Evolutionary conservation across 257 asterid species (phyloP), one percentile per base, ranked within the genome.

Genomic region (Ligustrum vulgare): DNA sequence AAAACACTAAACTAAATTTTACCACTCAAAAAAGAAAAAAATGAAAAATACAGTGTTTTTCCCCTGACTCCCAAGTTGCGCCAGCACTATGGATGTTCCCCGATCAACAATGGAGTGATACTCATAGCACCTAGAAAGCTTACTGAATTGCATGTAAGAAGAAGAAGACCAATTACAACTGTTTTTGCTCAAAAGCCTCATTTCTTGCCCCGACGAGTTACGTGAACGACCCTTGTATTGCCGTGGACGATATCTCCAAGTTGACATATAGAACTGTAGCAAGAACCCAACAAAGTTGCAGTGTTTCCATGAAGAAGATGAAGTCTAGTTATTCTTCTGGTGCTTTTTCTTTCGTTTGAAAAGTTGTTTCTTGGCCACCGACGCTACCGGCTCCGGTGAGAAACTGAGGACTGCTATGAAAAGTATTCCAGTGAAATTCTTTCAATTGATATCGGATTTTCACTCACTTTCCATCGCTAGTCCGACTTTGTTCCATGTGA

Each of bases 71-170:
- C n/a, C n/a, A n/a, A n/a, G n/a, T n/a, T n/a, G n/a, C n/a, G n/a
- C n/a, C n/a, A n/a, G n/a, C n/a, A n/a, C n/a, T n/a, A n/a, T n/a
- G n/a, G n/a, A n/a, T n/a, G n/a, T n/a, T n/a, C n/a, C n/a, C n/a
- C n/a, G 94, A 79, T 94, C 97, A 78, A 93, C 88, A 39, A 92
- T 82, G 72, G 93, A 77, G 82, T 85, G 98, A 67, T 97, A 94
- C 80, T 94, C 98, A 28, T 92, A 90, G 47, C 98, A 94, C 32
- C 98, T 94, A 15, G 97, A 92, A 2, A 94, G 93, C 87, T 90
- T 94, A 75, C 97, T 82, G 33, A 94, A 74, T 82, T 86, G 98
- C 88, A 89, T 89, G 75, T 91, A 45, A 5, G 87, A 84, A 0
- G 89, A 74, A 2, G 79, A 79, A 4, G 84, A 85, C 8, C 88